Evolutionary conservation across 2,329 filamentous ascomycete genomes (phyloP), one percentile per base, ranked within the genome.

Genomic region (Beauveria rudraprayagi): DNA sequence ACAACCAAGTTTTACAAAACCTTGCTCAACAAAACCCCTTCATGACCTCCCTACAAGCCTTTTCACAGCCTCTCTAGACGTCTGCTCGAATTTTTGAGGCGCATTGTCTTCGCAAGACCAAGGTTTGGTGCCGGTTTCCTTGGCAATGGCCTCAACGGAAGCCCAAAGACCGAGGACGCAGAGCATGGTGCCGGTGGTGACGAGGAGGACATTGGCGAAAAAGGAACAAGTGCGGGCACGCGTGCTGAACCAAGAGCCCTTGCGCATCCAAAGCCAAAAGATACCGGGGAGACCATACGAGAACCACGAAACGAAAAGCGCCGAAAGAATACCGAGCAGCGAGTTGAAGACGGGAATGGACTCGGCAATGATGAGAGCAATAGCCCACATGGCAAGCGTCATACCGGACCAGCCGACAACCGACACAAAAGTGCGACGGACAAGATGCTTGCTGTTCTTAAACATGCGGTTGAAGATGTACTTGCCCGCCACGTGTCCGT

Each of bases 291-390:
- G 70, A 17, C 78, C 78, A 40, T 76, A 80, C 57, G 83, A 86
- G 70, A 90, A 90, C 86, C 87, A 89, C 59, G 80, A 84, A 22
- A 81, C 83, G 63, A 89, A 88, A 1, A 88, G 71, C 1, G 85
- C 80, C 34, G 77, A 79, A 66, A 90, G 83, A 41, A 90, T 72
- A 5, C 82, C 83, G 3, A 91, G 75, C 9, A 91, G 74, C 52
- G 84, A 78, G 68, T 83, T 84, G 74, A 91, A 91, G 54, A 85
- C 82, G 0, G 88, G 88, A 8, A 91, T 86, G 0, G 84, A 83
- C 68, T 87, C 82, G 5, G 88, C 86, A 62, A 91, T 85, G 62
- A 90, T 71, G 78, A 85, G 88, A 2, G 85, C 83, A 5, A 88
- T 60, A 6, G 83, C 65, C 83, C 86, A 90, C 17, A 84, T 70